phyloP scores from a whole-genome alignment of 2,329 filamentous ascomycete genomes.

The Scytalidium sp. region DNA sequence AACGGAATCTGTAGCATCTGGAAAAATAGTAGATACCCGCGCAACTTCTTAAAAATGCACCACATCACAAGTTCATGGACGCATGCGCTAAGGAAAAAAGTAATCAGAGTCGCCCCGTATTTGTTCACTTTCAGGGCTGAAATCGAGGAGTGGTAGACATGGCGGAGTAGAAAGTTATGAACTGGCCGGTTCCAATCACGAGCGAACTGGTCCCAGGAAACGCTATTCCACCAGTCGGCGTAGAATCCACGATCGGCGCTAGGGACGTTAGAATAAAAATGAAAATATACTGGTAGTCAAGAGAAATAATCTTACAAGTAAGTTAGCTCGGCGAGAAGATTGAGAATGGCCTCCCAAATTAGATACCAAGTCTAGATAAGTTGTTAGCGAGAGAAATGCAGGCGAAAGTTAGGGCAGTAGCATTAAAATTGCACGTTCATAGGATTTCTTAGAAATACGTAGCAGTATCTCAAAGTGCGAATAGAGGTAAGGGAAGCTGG shows the following conservation, averaged over 20 bases:
- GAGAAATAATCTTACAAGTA: conserved; percentile 45
- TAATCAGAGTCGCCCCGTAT: conserved; percentile 70
- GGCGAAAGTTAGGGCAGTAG: too few relatives aligned
- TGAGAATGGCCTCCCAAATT: conserved; percentile 75
- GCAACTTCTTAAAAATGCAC: conserved; percentile 74
- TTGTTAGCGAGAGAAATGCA: conserved; percentile 4
- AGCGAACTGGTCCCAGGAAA: conserved; percentile 73
- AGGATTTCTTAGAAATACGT: too few relatives aligned
- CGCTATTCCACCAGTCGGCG: conserved; percentile 61
- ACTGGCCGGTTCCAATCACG: conserved; percentile 81
- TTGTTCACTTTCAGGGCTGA: conserved; percentile 69
- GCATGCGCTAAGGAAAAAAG: conserved; percentile 59
- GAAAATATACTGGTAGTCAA: neutral
- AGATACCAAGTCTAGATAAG: conserved; percentile 65
- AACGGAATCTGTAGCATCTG: conserved; percentile 75
- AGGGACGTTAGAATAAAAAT: neutral
- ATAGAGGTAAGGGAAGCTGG: too few relatives aligned
- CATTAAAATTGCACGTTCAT: too few relatives aligned
- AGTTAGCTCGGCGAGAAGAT: conserved; percentile 73
- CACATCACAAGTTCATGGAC: conserved; percentile 58
- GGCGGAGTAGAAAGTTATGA: conserved; percentile 72
- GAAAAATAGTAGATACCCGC: conserved; percentile 69
- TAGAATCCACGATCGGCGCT: conserved; percentile 71
- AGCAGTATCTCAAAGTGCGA: too few relatives aligned
- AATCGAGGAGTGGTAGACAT: conserved; percentile 78